Evolutionary conservation across 2,329 filamentous ascomycete species (phyloP).

Genomic region (Chaetomiaceae sp.): DNA sequence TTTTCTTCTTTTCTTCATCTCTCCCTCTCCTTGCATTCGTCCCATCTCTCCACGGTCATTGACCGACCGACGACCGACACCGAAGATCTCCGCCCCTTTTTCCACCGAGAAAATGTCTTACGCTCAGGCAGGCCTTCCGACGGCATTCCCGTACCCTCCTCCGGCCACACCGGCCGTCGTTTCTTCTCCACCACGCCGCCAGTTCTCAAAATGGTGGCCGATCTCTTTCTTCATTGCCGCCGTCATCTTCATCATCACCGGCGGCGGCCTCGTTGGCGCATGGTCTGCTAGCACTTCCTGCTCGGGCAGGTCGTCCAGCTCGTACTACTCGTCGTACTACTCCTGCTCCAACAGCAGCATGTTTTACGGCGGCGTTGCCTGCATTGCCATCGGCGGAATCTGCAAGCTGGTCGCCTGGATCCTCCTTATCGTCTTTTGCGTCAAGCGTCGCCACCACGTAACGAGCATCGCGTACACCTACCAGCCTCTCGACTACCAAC

Average conservation of each 20-base stretch:
- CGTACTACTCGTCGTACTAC: background rate
- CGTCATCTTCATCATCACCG: constrained; percentile 10
- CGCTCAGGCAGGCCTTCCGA: background rate
- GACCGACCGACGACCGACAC: too few relatives aligned
- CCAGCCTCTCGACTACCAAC: constrained; percentile 7
- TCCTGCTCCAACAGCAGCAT: background rate
- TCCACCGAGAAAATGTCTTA: background rate
- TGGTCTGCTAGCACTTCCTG: background rate
- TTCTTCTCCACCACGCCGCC: background rate
- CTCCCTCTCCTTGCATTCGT: too few relatives aligned
- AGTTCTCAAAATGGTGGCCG: constrained; percentile 12
- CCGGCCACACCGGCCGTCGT: background rate
- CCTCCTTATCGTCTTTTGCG: constrained; percentile 10
- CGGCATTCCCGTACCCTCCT: constrained; percentile 5
- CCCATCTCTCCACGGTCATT: too few relatives aligned
- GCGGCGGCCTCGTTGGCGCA: constrained; percentile 4
- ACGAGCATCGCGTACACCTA: constrained; percentile 1
- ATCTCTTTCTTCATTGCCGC: constrained; percentile 10
- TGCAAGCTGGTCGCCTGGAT: constrained; percentile 10
- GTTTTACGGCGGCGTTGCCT: constrained; percentile 5
- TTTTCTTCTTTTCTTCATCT: too few relatives aligned
- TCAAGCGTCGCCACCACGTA: background rate
- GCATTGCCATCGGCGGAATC: constrained; percentile 8
- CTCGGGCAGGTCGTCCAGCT: background rate
- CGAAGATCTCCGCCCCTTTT: too few relatives aligned